Conservation (phyloP, 2,329 filamentous ascomycete species). For the Lachnellula hyalina region DNA sequence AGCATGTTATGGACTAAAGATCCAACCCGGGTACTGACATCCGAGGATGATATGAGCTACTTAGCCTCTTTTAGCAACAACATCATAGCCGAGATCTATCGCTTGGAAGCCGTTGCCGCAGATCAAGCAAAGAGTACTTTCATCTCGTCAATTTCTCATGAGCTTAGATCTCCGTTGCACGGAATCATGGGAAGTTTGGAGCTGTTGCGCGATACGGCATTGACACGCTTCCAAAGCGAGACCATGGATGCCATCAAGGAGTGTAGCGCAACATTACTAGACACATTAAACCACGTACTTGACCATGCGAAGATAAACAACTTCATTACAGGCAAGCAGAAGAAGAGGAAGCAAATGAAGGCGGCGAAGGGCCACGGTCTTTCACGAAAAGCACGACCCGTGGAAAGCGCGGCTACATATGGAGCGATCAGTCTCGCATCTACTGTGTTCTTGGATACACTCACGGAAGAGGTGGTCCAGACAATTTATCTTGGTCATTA, state of each 20-base stretch:
- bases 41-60: conserved; percentile 24
- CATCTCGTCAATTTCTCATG: conserved; percentile 9
- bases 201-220: conserved; percentile 43
- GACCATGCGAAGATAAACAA: conserved; percentile 51
- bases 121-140: conserved; percentile 27
- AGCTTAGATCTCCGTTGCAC: conserved; percentile 18
- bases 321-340: conserved; percentile 9
- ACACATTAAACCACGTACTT: conserved; percentile 30
- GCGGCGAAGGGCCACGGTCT: neutral
- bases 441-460: neutral
- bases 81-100: conserved; percentile 25
- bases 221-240: conserved; percentile 41
- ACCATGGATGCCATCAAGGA: conserved; percentile 44
- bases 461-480: neutral
- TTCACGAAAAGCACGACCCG: neutral
- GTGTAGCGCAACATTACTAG: conserved; percentile 44
- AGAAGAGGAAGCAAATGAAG: neutral
- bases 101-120: conserved; percentile 24
- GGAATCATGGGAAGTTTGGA: conserved; percentile 51
- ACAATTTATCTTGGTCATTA: neutral
- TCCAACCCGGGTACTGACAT: conserved; percentile 17
- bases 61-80: conserved; percentile 25
- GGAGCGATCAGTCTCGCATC: neutral
- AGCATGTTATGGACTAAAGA: conserved; percentile 26
- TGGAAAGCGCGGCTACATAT: neutral